Conservation (phyloP, 176 grass and related monocot genomes). For the Areca catechu region DNA sequence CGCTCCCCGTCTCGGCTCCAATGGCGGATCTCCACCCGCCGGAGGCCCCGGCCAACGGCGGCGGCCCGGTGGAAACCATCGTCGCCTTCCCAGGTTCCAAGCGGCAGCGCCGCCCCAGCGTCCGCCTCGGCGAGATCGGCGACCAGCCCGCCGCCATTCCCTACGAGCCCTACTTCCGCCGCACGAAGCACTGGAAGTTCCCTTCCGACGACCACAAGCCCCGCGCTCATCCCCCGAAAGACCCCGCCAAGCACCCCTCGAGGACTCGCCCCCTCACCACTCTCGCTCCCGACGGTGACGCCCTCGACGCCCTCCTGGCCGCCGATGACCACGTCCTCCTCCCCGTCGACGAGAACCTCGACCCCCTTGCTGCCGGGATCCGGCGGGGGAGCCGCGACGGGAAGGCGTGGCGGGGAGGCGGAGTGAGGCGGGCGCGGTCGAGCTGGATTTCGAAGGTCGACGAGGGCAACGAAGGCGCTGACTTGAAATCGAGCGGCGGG, state of each 20-base stretch:
- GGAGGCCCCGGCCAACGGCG: constrained; percentile 11
- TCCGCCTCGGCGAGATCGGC: constrained; percentile 85
- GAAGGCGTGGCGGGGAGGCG: constrained; percentile 5
- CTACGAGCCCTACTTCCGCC: constrained; percentile 34
- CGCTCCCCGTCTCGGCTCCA: not conserved
- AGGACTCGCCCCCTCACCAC: constrained; percentile 31
- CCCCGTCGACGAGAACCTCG: constrained; percentile 5
- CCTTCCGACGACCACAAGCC: constrained; percentile 4
- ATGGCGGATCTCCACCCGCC: constrained; percentile 9
- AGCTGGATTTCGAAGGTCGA: constrained; percentile 7
- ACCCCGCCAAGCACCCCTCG: constrained; percentile 5
- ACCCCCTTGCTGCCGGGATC: not conserved
- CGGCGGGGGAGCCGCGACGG: not conserved
- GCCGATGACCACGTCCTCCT: constrained; percentile 25
- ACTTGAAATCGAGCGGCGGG: constrained; percentile 4
- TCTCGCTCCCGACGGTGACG: constrained; percentile 15
- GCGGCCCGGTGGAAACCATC: not conserved
- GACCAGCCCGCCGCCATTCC: constrained; percentile 32
- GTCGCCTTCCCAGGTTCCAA: constrained; percentile 35
- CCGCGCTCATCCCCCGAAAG: constrained; percentile 26
- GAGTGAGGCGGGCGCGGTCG: constrained; percentile 11
- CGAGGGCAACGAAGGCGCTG: constrained; percentile 7
- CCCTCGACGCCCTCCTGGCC: constrained; percentile 3
- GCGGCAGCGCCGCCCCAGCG: constrained; percentile 82
- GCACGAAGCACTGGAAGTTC: constrained; percentile 23